These are phyloP conservation scores for Leptosphaerulina australis DNA, from an alignment of 2,329 filamentous ascomycete species.

Conservation along the genomic window DNA sequence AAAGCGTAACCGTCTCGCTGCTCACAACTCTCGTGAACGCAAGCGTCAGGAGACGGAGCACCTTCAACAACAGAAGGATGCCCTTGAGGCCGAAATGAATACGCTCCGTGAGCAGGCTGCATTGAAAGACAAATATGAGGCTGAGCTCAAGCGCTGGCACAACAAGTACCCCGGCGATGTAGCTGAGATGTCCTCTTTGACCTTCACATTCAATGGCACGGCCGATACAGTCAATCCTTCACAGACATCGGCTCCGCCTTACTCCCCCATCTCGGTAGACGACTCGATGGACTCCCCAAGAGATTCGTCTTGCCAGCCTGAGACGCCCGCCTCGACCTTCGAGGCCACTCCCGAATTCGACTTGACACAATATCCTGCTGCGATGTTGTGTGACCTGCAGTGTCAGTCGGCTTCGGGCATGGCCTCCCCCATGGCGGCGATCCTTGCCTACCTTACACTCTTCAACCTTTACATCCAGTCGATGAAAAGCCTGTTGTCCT, in stretches of 20 bases:
- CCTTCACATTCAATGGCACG: conserved; percentile 30
- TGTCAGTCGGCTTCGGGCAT: conserved; percentile 77
- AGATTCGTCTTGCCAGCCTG: conserved; percentile 47
- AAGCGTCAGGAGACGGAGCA: conserved; percentile 90
- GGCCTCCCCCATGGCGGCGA: conserved; percentile 39
- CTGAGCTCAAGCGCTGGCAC: conserved; percentile 52
- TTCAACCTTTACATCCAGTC: conserved; percentile 47
- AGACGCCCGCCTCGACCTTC: conserved; percentile 48
- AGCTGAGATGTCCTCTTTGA: conserved; percentile 26
- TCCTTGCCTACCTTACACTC: conserved; percentile 45
- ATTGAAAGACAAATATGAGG: conserved; percentile 58
- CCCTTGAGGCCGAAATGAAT: conserved; percentile 69
- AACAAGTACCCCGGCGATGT: conserved; percentile 41
- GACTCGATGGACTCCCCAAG: conserved; percentile 49
- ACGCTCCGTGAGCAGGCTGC: conserved; percentile 57
- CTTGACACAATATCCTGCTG: conserved; percentile 99
- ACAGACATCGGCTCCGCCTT: conserved; percentile 43
- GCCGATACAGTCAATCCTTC: conserved; percentile 46
- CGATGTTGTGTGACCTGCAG: conserved; percentile 99
- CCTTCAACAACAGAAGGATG: conserved; percentile 68
- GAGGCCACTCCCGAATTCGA: conserved; percentile 69
- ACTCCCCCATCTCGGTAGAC: conserved; percentile 47
- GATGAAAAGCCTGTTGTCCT: conserved; percentile 46
- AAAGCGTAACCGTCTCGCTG: conserved; percentile 91
- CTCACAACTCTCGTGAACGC: conserved; percentile 93